Base-by-base conservation (phyloP, 805 yeast species). In the Metschnikowia aberdeeniae region DNA sequence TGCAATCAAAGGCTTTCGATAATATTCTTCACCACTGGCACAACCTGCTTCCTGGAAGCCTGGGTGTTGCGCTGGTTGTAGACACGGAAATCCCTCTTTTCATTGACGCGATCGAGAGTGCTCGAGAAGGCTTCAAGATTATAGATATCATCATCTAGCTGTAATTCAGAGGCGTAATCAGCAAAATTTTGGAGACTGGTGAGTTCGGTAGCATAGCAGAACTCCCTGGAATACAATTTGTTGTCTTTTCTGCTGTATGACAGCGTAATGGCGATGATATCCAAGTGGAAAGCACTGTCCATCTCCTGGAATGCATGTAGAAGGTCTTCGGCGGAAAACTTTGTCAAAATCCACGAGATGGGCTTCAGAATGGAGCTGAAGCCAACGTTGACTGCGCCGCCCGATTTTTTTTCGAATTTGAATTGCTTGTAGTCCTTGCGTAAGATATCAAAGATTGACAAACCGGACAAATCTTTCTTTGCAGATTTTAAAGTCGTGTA, bases 1-100 rank as follows among this genome's bases (percentile, higher is more conserved):
- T 36, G 26, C 26, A 22, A 22, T 22, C 26, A 22, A 9, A 32
- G 42, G 12, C 28, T 51, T 40, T 66, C 70, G 24, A 70, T 46
- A 26, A 60, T 55, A 1, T 53, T 55, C 58, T 72, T 69, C 14
- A 72, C 64, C 10, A 61, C 62, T 3, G 97, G 97, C 4, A 87
- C 96, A 10, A 89, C 87, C 60, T 86, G 95, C 60, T 90, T 90
- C 56, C 97, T 75, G 30, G 93, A 85, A 1, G 92, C 90, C 6
- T 66, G 61, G 11, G 75, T 56, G 48, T 84, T 80, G 5, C 43
- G 50, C 50, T 72, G 73, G 58, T 84, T 85, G 51, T 50, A 67
- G 6, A 70, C 51, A 38, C 50, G 57, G 38, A 70, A 57, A 9
- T 44, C 6, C 11, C 36, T 36, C 6, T 43, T 24, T 7, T 40